These are phyloP conservation scores for Pseudopediastrum boryanum DNA, from an alignment of 139 green algal species.

Conservation along the genomic window DNA sequence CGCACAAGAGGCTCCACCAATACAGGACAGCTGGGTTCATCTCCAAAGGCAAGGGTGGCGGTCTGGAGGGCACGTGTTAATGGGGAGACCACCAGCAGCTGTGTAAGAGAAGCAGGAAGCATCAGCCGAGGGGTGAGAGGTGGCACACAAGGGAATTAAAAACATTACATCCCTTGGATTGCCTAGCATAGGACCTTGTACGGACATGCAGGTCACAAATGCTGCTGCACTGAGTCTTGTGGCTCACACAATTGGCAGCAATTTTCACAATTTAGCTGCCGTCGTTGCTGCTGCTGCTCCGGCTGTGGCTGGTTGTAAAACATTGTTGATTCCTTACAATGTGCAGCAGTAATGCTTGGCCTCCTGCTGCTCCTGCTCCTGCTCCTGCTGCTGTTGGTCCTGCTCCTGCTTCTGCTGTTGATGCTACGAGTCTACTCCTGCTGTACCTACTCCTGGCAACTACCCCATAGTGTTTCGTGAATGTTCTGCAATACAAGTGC, in stretches of 20 bases:
- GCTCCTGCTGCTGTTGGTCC: too few species aligned
- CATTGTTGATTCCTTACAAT: too few species aligned
- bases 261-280: background rate
- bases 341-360: too few species aligned
- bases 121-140: background rate
- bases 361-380: too few species aligned
- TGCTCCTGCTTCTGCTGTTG: too few species aligned
- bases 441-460: too few species aligned
- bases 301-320: too few species aligned
- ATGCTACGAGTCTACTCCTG: too few species aligned
- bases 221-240: background rate
- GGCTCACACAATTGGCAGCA: background rate
- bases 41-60: constrained; percentile 56
- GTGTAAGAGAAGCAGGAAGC: constrained; percentile 7
- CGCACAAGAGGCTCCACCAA: constrained; percentile 51
- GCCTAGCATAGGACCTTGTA: background rate
- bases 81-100: constrained; percentile 61
- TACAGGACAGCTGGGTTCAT: constrained; percentile 30
- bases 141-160: too few species aligned
- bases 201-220: background rate
- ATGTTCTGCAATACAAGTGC: too few species aligned
- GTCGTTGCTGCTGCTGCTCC: too few species aligned
- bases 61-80: constrained; percentile 69
- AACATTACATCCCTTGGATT: background rate
- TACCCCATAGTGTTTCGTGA: too few species aligned